phyloP scores from a whole-genome alignment of 805 yeast genomes.

The Priceomyces fermenticarens region DNA sequence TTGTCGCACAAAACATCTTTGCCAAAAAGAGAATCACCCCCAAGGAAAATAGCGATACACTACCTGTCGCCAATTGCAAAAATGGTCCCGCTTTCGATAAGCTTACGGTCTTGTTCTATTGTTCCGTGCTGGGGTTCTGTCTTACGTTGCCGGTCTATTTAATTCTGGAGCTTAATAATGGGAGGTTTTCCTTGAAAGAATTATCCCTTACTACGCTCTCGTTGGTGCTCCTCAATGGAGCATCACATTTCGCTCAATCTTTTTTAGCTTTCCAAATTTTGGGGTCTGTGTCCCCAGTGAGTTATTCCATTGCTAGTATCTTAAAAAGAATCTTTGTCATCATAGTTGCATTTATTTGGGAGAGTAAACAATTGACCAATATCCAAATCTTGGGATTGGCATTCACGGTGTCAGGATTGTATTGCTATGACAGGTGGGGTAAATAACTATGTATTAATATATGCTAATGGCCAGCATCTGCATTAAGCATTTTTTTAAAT shows the following conservation, averaged over 20 bases:
- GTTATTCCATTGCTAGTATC: conserved; percentile 76
- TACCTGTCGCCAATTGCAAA: conserved; percentile 17
- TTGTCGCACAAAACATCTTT: conserved; percentile 76
- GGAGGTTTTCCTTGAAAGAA: conserved; percentile 27
- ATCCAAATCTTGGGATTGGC: conserved; percentile 34
- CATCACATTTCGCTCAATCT: conserved; percentile 69
- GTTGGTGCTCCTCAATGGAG: conserved; percentile 58
- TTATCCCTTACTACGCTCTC: conserved; percentile 27
- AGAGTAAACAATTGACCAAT: conserved; percentile 26
- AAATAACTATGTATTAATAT: neutral
- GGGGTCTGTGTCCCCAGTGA: conserved; percentile 70
- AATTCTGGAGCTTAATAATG: conserved; percentile 46
- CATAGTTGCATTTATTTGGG: conserved; percentile 62
- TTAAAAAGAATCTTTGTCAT: conserved; percentile 72
- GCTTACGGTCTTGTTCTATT: conserved; percentile 65
- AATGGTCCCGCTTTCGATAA: conserved; percentile 55
- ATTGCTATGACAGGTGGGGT: conserved; percentile 44
- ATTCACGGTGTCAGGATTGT: conserved; percentile 38
- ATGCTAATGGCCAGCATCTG: conserved; percentile 37
- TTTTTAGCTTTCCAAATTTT: conserved; percentile 73
- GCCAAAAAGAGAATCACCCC: conserved; percentile 71
- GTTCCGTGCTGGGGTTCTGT: conserved; percentile 65
- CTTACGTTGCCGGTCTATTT: conserved; percentile 68
- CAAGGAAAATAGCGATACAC: conserved; percentile 21
- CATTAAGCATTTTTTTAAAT: conserved; percentile 39